Percentiles rank a stretch among this genome's conserved stretches.
Conservation (phyloP, 129 eudicot species). For the Ambrosia artemisiifolia region DNA sequence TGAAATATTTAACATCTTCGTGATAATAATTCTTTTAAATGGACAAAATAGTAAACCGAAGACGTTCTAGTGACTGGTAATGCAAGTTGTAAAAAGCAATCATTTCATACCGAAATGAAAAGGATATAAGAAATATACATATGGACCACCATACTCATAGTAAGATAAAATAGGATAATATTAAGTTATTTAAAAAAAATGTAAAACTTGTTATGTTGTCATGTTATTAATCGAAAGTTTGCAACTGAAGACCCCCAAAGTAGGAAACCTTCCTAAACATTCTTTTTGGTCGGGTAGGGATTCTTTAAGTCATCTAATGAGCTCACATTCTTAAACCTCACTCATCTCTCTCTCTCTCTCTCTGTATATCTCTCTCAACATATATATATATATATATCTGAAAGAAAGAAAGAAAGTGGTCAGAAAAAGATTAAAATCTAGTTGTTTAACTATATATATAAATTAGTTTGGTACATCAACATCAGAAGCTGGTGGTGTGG, state of each 20-base stretch:
- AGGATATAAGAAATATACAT: neutral
- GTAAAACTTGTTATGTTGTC: neutral
- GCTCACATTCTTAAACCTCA: slow-evolving; percentile 42
- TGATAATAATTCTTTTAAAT: no score
- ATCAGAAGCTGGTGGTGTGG: slow-evolving; percentile 51
- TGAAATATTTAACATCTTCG: no score
- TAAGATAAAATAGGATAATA: slow-evolving; percentile 12
- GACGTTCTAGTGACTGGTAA: no score
- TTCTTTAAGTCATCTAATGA: slow-evolving; percentile 41
- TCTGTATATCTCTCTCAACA: slow-evolving; percentile 9
- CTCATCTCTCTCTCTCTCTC: slow-evolving; percentile 25
- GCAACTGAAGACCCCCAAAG: slow-evolving; percentile 28
- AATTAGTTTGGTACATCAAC: slow-evolving; percentile 28
- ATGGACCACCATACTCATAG: slow-evolving; percentile 11
- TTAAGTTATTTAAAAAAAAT: neutral
- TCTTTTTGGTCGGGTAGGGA: no score
- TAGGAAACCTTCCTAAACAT: slow-evolving; percentile 33
- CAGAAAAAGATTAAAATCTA: slow-evolving; percentile 16
- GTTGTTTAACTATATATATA: slow-evolving; percentile 14
- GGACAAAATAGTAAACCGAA: no score
- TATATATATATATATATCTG: slow-evolving; percentile 23
- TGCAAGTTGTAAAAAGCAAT: neutral
- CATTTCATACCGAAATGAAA: slow-evolving; percentile 4
- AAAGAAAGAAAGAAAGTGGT: slow-evolving; percentile 23
- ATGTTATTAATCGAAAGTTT: slow-evolving; percentile 28